A percentile compares a stretch with the other conserved stretches of the same genome.
phyloP scores from a whole-genome alignment of 2,329 filamentous ascomycete genomes.

The Pseudogymnoascus sp. region DNA sequence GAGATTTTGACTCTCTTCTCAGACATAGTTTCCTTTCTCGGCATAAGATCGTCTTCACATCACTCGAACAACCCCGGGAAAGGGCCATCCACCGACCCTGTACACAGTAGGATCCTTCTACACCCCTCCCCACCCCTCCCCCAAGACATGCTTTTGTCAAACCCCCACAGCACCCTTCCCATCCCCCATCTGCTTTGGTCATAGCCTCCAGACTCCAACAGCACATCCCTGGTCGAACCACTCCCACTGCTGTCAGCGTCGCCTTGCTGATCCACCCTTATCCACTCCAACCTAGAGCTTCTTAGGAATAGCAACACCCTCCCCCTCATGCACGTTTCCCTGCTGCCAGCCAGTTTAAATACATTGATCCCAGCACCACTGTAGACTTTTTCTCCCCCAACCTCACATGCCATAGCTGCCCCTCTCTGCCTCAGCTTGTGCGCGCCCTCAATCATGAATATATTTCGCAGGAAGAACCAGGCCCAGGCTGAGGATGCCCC shows the following conservation, averaged over 20 bases:
- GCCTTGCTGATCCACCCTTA: background rate
- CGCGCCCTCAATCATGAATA: conserved; percentile 5
- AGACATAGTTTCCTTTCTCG: background rate
- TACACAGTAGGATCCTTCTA: background rate
- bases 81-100: background rate
- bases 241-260: background rate
- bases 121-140: background rate
- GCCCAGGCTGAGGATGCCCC: conserved; percentile 3
- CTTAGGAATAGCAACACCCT: background rate
- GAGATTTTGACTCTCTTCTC: background rate
- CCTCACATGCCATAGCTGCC: background rate
- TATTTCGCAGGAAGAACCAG: conserved; percentile 14
- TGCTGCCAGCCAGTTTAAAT: background rate
- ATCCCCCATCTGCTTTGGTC: background rate
- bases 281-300: background rate
- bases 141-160: background rate
- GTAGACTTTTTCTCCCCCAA: background rate
- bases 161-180: background rate
- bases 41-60: background rate
- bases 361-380: background rate
- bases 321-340: conserved; percentile 2
- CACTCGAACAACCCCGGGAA: background rate
- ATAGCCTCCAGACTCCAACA: background rate
- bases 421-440: background rate
- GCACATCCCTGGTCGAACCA: background rate